Conservation (phyloP, 495 filamentous ascomycete species). For the Aspergillus ostianus region DNA sequence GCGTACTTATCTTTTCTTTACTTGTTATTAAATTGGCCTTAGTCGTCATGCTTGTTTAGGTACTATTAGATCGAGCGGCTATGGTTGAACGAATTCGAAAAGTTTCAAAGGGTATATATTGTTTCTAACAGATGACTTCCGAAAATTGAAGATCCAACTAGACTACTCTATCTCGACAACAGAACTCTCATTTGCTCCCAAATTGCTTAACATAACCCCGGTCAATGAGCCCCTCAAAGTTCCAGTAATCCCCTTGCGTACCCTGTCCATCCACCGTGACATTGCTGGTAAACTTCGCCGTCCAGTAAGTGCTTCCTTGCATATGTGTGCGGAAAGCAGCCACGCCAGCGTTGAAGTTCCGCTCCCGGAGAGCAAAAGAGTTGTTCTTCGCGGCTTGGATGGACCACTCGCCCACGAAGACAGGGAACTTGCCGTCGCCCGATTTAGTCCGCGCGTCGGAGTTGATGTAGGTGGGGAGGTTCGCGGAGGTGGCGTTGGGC, state of each 20-base stretch:
- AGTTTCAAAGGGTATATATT: not conserved
- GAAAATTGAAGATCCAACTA: not conserved
- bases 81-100: not conserved
- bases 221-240: slow-evolving; percentile 22
- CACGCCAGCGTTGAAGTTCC: slow-evolving; percentile 25
- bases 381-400: slow-evolving; percentile 26
- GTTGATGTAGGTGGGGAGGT: slow-evolving; percentile 21
- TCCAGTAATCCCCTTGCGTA: slow-evolving; percentile 28
- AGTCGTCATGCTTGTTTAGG: not conserved
- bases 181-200: not conserved
- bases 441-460: slow-evolving; percentile 18
- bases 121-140: not conserved
- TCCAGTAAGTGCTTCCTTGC: slow-evolving; percentile 29
- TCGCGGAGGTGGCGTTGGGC: slow-evolving; percentile 23
- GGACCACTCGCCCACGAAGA: slow-evolving; percentile 33
- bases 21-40: too few relatives aligned
- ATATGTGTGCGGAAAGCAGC: slow-evolving; percentile 21
- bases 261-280: slow-evolving; percentile 23
- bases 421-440: slow-evolving; percentile 31
- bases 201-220: slow-evolving; percentile 8
- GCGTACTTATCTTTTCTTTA: not conserved
- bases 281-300: slow-evolving; percentile 26
- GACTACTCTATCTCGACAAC: not conserved
- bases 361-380: slow-evolving; percentile 21
- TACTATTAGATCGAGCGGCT: not conserved